Base-by-base conservation (phyloP, 2,329 filamentous ascomycete genomes). In the Hysterium pulicare region DNA sequence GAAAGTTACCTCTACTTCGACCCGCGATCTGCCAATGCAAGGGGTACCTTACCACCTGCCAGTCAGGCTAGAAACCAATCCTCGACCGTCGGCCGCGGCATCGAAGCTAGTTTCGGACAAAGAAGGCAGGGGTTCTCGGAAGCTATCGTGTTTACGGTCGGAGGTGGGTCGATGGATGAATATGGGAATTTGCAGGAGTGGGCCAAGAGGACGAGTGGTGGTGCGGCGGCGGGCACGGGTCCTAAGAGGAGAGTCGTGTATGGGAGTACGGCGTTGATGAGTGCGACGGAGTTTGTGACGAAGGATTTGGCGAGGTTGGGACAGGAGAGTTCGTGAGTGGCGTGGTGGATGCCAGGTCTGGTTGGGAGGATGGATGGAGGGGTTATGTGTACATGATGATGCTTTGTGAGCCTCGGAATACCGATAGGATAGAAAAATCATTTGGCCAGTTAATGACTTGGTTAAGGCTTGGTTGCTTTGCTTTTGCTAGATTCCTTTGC, bases 1-100 rank as follows among this genome's bases (percentile, higher is more conserved):
- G 93, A 98, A 64, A 85, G 87, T 57, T 98, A 96, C 60, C 81
- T 97, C 22, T 98, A 96, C 75, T 98, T 96, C 64, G 94, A 98
- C 62, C 93, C 93, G 0, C 82, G 91, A 40, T 94, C 87, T 50
- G 87, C 91, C 22, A 95, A 95, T 60, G 93, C 93, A 0, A 81
- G 93, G 34, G 93, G 93, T 19, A 95, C 86, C 3, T 87, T 95
- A 77, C 90, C 90, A 11, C 86, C 89, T 4, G 85, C 86, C 1
- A 86, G 84, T 75, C 54, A 75, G 76, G 54, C 60, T 7, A 61
- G 67, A 33, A 66, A 62, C 32, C 66, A 70, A 46, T 54, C 50
- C 33, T 58, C 33, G 64, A 69, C 47, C 68, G 69, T 51, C 59
- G 67, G 61, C 26, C 66, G 48, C 63, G 89, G 89, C 3, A 87